phyloP scores from a whole-genome alignment of 345 rosid species.

The Eucalyptus globulus region DNA sequence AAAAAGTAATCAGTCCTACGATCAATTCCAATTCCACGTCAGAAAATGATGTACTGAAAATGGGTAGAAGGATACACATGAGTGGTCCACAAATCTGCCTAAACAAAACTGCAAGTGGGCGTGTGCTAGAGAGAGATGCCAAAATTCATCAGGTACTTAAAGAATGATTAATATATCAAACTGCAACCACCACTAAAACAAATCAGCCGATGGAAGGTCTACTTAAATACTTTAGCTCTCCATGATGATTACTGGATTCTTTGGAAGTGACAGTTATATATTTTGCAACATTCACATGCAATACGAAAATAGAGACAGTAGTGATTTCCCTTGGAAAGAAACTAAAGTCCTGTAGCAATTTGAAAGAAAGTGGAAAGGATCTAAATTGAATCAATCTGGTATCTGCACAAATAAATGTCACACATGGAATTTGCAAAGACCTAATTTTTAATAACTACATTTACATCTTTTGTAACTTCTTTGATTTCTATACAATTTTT shows the following conservation, averaged over 20 bases:
- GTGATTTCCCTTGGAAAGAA: neutral
- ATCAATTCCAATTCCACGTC: constrained; percentile 79
- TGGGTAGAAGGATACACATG: neutral
- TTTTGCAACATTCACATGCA: neutral
- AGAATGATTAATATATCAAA: neutral
- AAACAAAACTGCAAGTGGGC: neutral
- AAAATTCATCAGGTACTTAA: neutral
- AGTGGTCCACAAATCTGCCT: neutral
- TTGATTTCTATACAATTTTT: neutral
- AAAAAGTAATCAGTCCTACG: constrained; percentile 41
- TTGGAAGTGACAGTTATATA: neutral
- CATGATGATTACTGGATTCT: neutral
- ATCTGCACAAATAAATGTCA: neutral
- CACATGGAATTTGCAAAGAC: neutral
- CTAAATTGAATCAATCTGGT: neutral
- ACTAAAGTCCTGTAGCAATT: neutral
- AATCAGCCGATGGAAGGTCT: neutral
- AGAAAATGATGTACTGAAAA: constrained; percentile 49
- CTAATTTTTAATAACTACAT: neutral
- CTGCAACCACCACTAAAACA: neutral
- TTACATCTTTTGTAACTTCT: neutral
- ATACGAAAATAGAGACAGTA: neutral
- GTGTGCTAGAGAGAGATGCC: neutral
- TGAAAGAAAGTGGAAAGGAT: neutral
- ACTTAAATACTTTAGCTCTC: neutral